Base-by-base conservation (phyloP, 305 asterid genomes). In the Coffea humblotiana region DNA sequence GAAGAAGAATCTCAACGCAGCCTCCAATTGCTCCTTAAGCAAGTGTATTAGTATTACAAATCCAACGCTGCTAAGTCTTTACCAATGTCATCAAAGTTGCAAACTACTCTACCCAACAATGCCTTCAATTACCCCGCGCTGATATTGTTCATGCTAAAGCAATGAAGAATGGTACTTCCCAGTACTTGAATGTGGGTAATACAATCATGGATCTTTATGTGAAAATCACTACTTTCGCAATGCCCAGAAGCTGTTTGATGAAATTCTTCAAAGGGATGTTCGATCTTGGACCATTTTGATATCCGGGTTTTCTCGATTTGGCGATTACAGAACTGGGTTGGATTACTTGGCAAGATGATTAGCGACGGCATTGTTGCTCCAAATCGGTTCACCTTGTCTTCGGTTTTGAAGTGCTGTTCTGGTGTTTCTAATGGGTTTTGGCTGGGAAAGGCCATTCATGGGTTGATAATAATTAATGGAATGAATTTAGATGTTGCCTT, bases 231-330 rank as follows among this genome's bases (percentile, higher is more conserved):
- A 85, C 56, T 75, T 77, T 1, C 70, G 27, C 0, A 3, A 71
- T 73, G 98, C 94, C 48, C 78, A 84, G 81, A 90, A 88, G 63
- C 77, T 93, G 92, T 93, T 93, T 82, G 94, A 88, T 19, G 97
- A 92, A 92, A 88, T 92, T 84, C 86, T 91, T 68, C 47, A 83
- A 43, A 87, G 88, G 84, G 92, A 93, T 88, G 95, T 92, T 72
- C 84, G 86, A 66, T 88, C 94, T 11, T 93, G 98, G 98, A 93
- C 98, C 47, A 74, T 87, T 70, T 86, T 93, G 73, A 85, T 93
- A 32, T 90, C 97, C 23, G 92, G 93, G 29, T 86, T 90, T 48
- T 83, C 88, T 45, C 82, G 86, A 82, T 71, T 49, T 71, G 91
- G 94, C 74, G 79, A 35, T 77, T 79, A 86, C 76, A 21, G 78